These are phyloP conservation scores for Sherardia arvensis DNA, from an alignment of 257 asterid genomes.

Conservation along the genomic window DNA sequence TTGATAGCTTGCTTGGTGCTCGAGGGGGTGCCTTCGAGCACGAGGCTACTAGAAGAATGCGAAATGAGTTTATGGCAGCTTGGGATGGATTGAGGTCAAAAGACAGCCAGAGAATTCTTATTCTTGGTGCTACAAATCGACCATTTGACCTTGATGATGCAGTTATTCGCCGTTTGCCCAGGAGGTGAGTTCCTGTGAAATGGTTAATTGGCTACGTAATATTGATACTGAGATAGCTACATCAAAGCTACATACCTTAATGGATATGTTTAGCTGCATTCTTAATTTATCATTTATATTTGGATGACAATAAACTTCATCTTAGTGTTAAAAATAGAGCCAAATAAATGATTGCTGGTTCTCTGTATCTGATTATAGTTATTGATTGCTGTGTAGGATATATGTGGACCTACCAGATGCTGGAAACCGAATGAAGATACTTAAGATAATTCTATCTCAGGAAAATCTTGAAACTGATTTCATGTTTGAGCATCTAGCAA, in stretches of 20 bases:
- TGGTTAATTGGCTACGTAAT: not conserved
- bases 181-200: conserved; percentile 45
- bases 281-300: not conserved
- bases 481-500: conserved; percentile 69
- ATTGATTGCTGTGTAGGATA: conserved; percentile 46
- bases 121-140: conserved; percentile 98
- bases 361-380: conserved; percentile 9
- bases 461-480: conserved; percentile 72
- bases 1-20: conserved; percentile 98
- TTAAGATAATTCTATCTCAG: conserved; percentile 64
- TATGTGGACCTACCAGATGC: conserved; percentile 97
- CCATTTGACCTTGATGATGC: conserved; percentile 99
- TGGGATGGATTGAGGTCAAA: conserved; percentile 99
- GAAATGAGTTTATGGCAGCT: conserved; percentile 98
- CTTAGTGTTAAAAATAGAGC: not conserved
- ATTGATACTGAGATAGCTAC: not conserved
- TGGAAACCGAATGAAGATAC: conserved; percentile 76
- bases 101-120: conserved; percentile 87
- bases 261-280: not conserved
- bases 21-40: conserved; percentile 97
- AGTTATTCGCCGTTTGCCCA: conserved; percentile 93
- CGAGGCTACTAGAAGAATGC: conserved; percentile 99
- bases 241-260: not conserved
- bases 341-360: not conserved
- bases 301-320: not conserved